Evolutionary conservation across 352 stramenopile genomes (phyloP), one percentile per base, ranked within the genome.

Genomic region (Phytophthora aleatoria): DNA sequence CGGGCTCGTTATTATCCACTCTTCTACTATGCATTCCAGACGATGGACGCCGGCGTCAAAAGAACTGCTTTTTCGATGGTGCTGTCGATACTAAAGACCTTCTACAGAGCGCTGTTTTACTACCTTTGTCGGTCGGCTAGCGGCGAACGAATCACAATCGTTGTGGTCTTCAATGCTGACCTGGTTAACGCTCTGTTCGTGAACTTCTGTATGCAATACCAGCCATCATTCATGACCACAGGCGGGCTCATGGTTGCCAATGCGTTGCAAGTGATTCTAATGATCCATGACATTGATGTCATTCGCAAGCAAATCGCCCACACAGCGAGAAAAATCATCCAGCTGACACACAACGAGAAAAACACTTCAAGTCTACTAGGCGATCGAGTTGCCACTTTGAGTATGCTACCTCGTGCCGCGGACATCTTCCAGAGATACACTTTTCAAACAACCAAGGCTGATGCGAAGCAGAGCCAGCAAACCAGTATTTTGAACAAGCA

Each of bases 131-230:
- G 61, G 20, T 59, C 63, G 9, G 57, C 57, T 11, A 58, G 57
- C 50, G 50, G 36, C 7, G 50, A 71, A 42, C 50, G 36, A 2
- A 58, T 72, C 11, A 66, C 70, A 10, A 58, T 61, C 3, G 54
- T 68, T 2, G 67, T 78, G 8, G 64, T 74, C 26, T 72, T 78
- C 57, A 78, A 75, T 27, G 56, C 69, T 5, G 70, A 74, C 28
- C 43, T 72, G 15, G 58, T 78, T 15, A 67, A 70, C 41, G 66
- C 66, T 1, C 33, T 78, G 26, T 78, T 72, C 35, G 50, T 72
- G 13, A 71, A 67, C 6, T 72, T 73, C 27, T 70, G 56, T 10
- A 70, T 78, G 70, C 61, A 74, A 38, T 69, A 74, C 28, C 55
- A 72, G 13, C 47, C 64, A 5, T 69, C 66, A 1, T 7, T 59